phyloP scores from a whole-genome alignment of 1,284 basidiomycete species.

The Ustanciosporium gigantosporum region DNA sequence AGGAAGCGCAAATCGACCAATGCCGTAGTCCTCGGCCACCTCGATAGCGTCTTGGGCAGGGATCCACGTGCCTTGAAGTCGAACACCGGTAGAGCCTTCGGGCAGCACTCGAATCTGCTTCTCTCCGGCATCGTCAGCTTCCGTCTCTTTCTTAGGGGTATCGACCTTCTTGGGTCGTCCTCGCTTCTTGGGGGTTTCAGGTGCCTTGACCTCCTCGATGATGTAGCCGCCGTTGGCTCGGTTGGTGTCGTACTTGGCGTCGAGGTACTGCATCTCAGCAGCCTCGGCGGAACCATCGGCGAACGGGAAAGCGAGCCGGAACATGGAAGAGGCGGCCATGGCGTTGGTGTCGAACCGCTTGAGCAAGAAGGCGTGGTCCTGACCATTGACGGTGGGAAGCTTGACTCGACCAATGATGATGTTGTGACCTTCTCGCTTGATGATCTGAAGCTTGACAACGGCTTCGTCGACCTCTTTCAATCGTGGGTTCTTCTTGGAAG shows the following conservation, averaged over 20 bases:
- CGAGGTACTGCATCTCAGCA: slow-evolving; percentile 80
- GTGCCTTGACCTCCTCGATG: slow-evolving; percentile 63
- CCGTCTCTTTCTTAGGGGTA: slow-evolving; percentile 24
- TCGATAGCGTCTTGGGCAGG: slow-evolving; percentile 71
- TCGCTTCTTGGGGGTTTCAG: slow-evolving; percentile 39
- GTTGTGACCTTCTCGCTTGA: slow-evolving; percentile 77
- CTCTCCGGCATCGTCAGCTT: slow-evolving; percentile 10
- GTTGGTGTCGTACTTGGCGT: slow-evolving; percentile 74
- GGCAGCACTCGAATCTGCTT: slow-evolving; percentile 39
- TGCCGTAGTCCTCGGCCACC: slow-evolving; percentile 70
- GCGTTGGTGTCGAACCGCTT: slow-evolving; percentile 94
- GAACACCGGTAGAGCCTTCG: slow-evolving; percentile 55
- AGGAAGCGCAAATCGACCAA: slow-evolving; percentile 69
- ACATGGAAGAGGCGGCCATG: slow-evolving; percentile 95
- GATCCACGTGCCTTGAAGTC: slow-evolving; percentile 90
- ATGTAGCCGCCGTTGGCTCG: slow-evolving; percentile 78
- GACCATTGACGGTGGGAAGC: slow-evolving; percentile 71
- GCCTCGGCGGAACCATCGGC: slow-evolving; percentile 79
- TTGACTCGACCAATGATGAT: slow-evolving; percentile 91
- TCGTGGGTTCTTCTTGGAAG: slow-evolving; percentile 50
- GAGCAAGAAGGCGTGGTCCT: slow-evolving; percentile 83
- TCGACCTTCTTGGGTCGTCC: slow-evolving; percentile 37
- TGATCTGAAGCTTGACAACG: slow-evolving; percentile 78
- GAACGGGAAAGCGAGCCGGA: slow-evolving; percentile 89
- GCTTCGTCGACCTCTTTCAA: slow-evolving; percentile 48